Evolutionary conservation across 352 stramenopile genomes (phyloP), one percentile per base, ranked within the genome.

Genomic region (Aphanomyces cochlioides): DNA sequence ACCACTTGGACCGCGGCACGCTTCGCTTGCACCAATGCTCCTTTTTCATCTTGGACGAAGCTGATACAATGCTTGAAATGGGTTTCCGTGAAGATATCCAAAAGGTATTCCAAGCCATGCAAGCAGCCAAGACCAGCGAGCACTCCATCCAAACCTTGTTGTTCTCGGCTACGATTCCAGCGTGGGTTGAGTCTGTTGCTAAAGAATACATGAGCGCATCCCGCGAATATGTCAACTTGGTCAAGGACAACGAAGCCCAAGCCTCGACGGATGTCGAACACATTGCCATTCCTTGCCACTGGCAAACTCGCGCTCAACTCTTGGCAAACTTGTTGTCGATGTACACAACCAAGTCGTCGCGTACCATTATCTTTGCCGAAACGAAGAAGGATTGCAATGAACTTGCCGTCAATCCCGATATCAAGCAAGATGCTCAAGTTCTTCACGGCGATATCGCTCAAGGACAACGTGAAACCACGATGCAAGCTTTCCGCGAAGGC

Each of bases 401-500:
- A 74, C 75, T 98, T 2, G 81, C 86, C 34, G 89, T 96, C 57
- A 87, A 96, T 76, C 82, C 84, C 8, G 86, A 90, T 75, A 93
- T 95, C 76, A 89, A 92, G 76, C 85, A 88, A 56, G 86, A 95
- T 54, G 82, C 77, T 63, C 89, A 96, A 66, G 90, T 95, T 7
- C 85, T 99, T 12, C 97, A 99, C 80, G 97, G 97, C 54, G 97
- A 99, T 80, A 98, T 99, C 74, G 90, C 90, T 8, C 90, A 97
- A 75, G 94, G 97, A 71, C 96, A 99, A 84, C 95, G 97, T 74
- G 97, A 99, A 77, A 90, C 93, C 17, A 99, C 96, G 37, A 96
- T 99, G 77, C 92, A 97, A 74, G 93, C 95, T 4, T 99, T 99
- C 87, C 90, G 96, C 43, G 85, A 97, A 10, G 96, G 96, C 63